Conservation (phyloP, 805 yeast species). For the Zygoascus biomembranicola region DNA sequence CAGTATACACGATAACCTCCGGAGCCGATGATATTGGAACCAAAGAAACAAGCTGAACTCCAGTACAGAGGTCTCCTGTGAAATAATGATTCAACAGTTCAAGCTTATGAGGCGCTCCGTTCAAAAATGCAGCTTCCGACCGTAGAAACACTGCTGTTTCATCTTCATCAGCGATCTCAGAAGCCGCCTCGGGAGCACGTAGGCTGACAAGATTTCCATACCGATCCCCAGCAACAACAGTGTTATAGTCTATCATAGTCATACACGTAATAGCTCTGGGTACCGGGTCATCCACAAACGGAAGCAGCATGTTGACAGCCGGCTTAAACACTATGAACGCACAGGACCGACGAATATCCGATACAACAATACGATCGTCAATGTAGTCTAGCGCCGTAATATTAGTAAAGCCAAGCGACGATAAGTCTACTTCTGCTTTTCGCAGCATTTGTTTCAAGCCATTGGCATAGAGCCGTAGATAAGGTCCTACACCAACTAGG, state of each 20-base stretch:
- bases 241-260: slow-evolving; percentile 58
- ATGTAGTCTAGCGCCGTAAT: slow-evolving; percentile 49
- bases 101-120: slow-evolving; percentile 42
- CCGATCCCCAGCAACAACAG: slow-evolving; percentile 77
- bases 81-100: slow-evolving; percentile 48
- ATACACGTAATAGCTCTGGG: slow-evolving; percentile 59
- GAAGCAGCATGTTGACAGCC: slow-evolving; percentile 36
- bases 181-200: slow-evolving; percentile 46
- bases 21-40: slow-evolving; percentile 26
- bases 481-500: slow-evolving; percentile 47
- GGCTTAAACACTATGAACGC: slow-evolving; percentile 47
- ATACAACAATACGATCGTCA: slow-evolving; percentile 55
- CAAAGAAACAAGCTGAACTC: slow-evolving; percentile 46
- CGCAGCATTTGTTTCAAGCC: slow-evolving; percentile 75
- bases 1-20: slow-evolving; percentile 60
- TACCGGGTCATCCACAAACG: slow-evolving; percentile 62
- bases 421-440: slow-evolving; percentile 44
- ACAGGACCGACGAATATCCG: slow-evolving; percentile 65
- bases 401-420: slow-evolving; percentile 32
- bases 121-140: slow-evolving; percentile 30
- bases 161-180: slow-evolving; percentile 45
- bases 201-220: slow-evolving; percentile 73
- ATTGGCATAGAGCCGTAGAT: slow-evolving; percentile 54
- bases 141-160: slow-evolving; percentile 34
- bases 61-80: slow-evolving; percentile 62